A percentile compares a stretch with the other conserved stretches of the same genome.
Conservation (phyloP, 2,329 filamentous ascomycete species). For the Exserohilum rostratum region DNA sequence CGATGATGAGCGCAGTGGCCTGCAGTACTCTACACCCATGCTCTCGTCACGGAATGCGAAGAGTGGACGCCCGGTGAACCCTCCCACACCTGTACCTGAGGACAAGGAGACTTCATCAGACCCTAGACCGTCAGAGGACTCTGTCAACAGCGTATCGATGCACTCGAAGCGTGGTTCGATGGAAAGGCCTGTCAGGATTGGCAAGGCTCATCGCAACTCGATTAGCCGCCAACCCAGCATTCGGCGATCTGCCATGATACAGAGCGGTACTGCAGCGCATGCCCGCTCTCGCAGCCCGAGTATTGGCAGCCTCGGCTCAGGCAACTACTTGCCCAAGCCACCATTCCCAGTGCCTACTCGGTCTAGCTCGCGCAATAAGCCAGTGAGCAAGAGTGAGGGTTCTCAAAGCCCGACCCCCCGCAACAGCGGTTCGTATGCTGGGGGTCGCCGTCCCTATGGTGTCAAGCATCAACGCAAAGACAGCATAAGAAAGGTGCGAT, state of each 20-base stretch:
- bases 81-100: slow-evolving; percentile 52
- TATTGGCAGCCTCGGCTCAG: slow-evolving; percentile 60
- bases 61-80: slow-evolving; percentile 52
- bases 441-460: slow-evolving; percentile 51
- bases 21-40: slow-evolving; percentile 53
- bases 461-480: slow-evolving; percentile 57
- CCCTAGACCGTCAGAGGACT: slow-evolving; percentile 42
- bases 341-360: slow-evolving; percentile 92
- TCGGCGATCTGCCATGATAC: slow-evolving; percentile 79
- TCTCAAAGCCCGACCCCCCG: slow-evolving; percentile 76
- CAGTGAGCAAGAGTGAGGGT: slow-evolving; percentile 73
- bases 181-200: slow-evolving; percentile 46
- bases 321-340: slow-evolving; percentile 58
- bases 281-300: slow-evolving; percentile 70
- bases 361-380: slow-evolving; percentile 81
- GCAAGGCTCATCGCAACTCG: slow-evolving; percentile 38
- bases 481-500: slow-evolving; percentile 81
- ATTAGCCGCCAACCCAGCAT: slow-evolving; percentile 63
- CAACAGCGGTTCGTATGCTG: slow-evolving; percentile 42
- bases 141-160: slow-evolving; percentile 25
- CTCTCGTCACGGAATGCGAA: slow-evolving; percentile 54
- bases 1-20: slow-evolving; percentile 66
- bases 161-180: slow-evolving; percentile 40
- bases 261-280: slow-evolving; percentile 76
- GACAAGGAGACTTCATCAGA: slow-evolving; percentile 46